A percentile compares a stretch with the other conserved stretches of the same genome.
Evolutionary conservation across 2,329 filamentous ascomycete species (phyloP).

Genomic region (Aspergillus vadensis): DNA sequence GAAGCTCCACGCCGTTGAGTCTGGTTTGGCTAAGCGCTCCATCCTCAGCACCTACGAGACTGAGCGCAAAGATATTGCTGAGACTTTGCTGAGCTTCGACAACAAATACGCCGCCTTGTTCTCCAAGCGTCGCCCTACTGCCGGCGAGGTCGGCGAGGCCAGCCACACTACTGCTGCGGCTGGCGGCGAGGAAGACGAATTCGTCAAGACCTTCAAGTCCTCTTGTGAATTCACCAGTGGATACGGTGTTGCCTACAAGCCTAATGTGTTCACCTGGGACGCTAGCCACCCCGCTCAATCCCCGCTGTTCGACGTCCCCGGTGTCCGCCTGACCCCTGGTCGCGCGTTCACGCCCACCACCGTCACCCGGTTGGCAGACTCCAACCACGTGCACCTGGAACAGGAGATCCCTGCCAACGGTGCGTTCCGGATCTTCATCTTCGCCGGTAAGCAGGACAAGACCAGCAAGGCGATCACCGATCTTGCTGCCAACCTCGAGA

Average conservation of each 20-base stretch:
- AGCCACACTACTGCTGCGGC: constrained; percentile 41
- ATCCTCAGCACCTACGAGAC: constrained; percentile 82
- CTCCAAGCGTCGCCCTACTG: constrained; percentile 73
- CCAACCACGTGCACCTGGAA: constrained; percentile 86
- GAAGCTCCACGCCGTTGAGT: constrained; percentile 92
- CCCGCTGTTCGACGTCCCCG: constrained; percentile 65
- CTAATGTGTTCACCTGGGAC: constrained; percentile 85
- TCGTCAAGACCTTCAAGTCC: constrained; percentile 87
- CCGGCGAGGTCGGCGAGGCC: constrained; percentile 71
- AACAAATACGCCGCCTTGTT: constrained; percentile 88
- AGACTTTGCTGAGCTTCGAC: constrained; percentile 83
- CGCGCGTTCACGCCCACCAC: constrained; percentile 75
- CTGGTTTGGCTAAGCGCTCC: constrained; percentile 73
- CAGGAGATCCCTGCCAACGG: constrained; percentile 88
- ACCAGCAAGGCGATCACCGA: constrained; percentile 68
- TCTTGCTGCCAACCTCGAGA: constrained; percentile 65
- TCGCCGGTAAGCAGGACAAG: constrained; percentile 68
- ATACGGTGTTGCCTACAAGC: constrained; percentile 82
- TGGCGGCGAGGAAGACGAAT: constrained; percentile 61
- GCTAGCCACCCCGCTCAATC: constrained; percentile 70
- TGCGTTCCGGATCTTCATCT: constrained; percentile 82
- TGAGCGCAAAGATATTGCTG: constrained; percentile 81
- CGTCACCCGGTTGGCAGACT: constrained; percentile 83
- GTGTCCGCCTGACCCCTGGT: constrained; percentile 69
- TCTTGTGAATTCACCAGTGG: constrained; percentile 90